Conservation (phyloP, 495 filamentous ascomycete species). For the Thozetella sp. region DNA sequence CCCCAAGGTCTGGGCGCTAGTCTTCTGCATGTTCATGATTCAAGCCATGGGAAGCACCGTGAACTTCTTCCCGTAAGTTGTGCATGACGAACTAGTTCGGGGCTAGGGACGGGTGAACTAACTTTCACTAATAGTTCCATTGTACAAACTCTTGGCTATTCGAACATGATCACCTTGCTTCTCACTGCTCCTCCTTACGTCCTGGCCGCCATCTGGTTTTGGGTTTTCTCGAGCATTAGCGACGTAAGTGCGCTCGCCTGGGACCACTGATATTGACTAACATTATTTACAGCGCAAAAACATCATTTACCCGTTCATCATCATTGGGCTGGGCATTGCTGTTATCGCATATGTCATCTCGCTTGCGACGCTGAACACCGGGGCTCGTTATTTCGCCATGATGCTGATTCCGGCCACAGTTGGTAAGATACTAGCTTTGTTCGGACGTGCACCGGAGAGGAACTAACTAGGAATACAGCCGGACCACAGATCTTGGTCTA, state of each 20-base stretch:
- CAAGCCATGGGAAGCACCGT: slow-evolving; percentile 10
- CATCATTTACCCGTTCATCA: slow-evolving; percentile 13
- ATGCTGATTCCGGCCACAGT: slow-evolving; percentile 10
- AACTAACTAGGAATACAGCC: background rate
- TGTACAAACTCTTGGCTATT: background rate
- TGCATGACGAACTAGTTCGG: background rate
- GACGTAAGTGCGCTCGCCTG: background rate
- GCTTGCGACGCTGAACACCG: slow-evolving; percentile 8
- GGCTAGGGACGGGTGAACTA: background rate
- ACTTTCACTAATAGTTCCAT: background rate
- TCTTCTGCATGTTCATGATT: slow-evolving; percentile 15
- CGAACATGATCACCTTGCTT: background rate
- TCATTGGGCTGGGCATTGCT: slow-evolving; percentile 9
- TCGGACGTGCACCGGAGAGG: too few relatives aligned
- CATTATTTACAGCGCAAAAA: slow-evolving; percentile 9
- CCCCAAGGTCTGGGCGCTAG: slow-evolving; percentile 12
- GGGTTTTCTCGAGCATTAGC: background rate
- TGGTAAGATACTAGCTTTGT: background rate
- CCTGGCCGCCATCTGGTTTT: background rate
- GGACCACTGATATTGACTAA: background rate
- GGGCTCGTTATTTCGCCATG: slow-evolving; percentile 12
- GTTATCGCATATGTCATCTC: slow-evolving; percentile 12
- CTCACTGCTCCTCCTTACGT: slow-evolving; percentile 1
- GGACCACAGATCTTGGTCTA: slow-evolving; percentile 17
- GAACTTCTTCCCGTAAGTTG: slow-evolving; percentile 9